Conservation (phyloP, 1,284 basidiomycete species). For the Caloboletus firmus region DNA sequence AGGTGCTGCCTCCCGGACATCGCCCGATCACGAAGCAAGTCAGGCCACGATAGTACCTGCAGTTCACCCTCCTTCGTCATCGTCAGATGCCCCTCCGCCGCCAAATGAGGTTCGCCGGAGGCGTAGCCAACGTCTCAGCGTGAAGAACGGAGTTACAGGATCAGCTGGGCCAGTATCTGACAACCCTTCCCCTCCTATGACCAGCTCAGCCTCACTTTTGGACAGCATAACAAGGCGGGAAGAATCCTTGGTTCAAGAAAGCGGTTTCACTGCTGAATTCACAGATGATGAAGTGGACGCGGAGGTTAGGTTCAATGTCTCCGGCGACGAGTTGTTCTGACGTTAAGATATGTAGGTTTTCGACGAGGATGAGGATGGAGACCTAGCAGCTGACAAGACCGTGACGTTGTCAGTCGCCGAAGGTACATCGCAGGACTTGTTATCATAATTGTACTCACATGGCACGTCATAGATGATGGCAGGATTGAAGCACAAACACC, state of each 20-base stretch:
- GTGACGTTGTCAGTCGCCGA: slow-evolving; percentile 82
- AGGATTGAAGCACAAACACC: slow-evolving; percentile 95
- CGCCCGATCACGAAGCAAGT: slow-evolving; percentile 24
- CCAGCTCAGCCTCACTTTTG: slow-evolving; percentile 16
- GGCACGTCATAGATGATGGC: slow-evolving; percentile 65
- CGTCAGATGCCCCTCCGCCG: slow-evolving; percentile 30
- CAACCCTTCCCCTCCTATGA: slow-evolving; percentile 24
- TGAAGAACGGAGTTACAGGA: slow-evolving; percentile 49
- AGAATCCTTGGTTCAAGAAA: slow-evolving; percentile 60
- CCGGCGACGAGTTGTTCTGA: slow-evolving; percentile 1
- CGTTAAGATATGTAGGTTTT: slow-evolving; percentile 48
- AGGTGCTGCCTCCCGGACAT: slow-evolving; percentile 33
- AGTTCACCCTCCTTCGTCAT: slow-evolving; percentile 28
- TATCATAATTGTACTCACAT: slow-evolving; percentile 11
- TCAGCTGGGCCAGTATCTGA: slow-evolving; percentile 23
- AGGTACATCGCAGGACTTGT: slow-evolving; percentile 46
- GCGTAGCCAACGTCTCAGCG: slow-evolving; percentile 81
- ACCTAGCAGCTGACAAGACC: slow-evolving; percentile 75
- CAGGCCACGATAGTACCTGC: slow-evolving; percentile 29
- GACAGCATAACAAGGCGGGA: slow-evolving; percentile 34
- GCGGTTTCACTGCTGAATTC: slow-evolving; percentile 67
- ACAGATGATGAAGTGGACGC: slow-evolving; percentile 82
- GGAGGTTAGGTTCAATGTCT: slow-evolving; percentile 41
- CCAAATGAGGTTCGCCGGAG: slow-evolving; percentile 54
- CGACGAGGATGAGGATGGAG: slow-evolving; percentile 71